Conservation (phyloP, 2,329 filamentous ascomycete species). For the Tolypocladium endophyticum region DNA sequence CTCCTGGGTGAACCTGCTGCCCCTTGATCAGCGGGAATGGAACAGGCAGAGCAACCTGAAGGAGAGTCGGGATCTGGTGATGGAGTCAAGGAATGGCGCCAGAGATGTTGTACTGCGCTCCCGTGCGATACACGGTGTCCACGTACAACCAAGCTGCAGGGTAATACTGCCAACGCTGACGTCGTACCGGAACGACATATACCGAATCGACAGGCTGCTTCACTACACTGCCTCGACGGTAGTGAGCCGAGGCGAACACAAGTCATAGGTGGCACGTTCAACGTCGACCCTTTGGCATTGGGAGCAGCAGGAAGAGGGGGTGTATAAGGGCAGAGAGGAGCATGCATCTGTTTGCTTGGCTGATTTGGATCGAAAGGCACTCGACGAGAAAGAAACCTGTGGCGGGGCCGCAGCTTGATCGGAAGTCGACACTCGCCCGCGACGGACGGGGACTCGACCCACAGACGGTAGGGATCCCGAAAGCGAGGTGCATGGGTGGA, state of each 20-base stretch:
- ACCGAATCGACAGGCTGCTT: constrained; percentile 6
- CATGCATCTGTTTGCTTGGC: constrained; percentile 1
- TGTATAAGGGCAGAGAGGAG: background rate
- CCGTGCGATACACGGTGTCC: constrained; percentile 20
- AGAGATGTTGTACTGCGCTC: constrained; percentile 24
- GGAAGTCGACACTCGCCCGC: constrained; percentile 1
- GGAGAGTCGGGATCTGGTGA: constrained; percentile 7
- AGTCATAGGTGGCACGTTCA: background rate
- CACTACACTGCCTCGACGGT: constrained; percentile 3
- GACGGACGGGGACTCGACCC: background rate
- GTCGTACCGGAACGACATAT: constrained; percentile 25
- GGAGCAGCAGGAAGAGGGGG: background rate
- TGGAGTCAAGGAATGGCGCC: constrained; percentile 14
- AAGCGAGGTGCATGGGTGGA: constrained; percentile 1
- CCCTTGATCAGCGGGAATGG: constrained; percentile 13
- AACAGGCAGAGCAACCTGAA: constrained; percentile 3
- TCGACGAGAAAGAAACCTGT: background rate
- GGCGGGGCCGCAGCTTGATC: constrained; percentile 1
- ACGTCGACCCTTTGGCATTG: background rate
- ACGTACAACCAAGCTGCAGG: constrained; percentile 15
- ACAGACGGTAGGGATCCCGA: constrained; percentile 1
- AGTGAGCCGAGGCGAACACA: constrained; percentile 3
- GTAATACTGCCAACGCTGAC: constrained; percentile 34
- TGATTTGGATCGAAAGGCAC: background rate
- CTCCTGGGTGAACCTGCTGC: constrained; percentile 44